Conservation (phyloP, 75 land plant genomes). For the Pseudotsuga menziesii region DNA sequence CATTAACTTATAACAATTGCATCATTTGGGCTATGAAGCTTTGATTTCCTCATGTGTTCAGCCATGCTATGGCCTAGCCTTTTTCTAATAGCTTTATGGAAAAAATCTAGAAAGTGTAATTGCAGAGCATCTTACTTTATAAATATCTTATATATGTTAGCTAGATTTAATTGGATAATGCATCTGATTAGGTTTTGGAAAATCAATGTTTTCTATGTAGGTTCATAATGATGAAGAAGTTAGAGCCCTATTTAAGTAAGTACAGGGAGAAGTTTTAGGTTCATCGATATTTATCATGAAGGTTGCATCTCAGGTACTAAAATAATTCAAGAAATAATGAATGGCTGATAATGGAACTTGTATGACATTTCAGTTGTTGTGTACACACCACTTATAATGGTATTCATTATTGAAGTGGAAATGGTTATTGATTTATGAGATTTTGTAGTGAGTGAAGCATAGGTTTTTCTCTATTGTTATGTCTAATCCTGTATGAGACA, state of each 20-base stretch:
- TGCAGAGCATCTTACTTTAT: conserved; percentile 3
- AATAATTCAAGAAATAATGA: neutral
- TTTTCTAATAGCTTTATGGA: neutral
- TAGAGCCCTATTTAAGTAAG: conserved; percentile 91
- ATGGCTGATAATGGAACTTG: neutral
- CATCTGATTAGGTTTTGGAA: neutral
- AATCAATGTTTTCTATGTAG: conserved; percentile 25
- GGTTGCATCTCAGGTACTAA: conserved; percentile 91
- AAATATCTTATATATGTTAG: neutral
- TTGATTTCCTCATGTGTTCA: neutral
- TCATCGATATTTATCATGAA: conserved; percentile 99
- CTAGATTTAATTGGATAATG: neutral
- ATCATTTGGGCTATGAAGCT: neutral
- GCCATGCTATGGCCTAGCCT: neutral
- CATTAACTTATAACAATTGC: neutral
- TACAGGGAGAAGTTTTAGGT: conserved; percentile 99
- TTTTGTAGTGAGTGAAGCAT: neutral
- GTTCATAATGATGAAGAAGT: conserved; percentile 99
- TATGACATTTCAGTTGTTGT: neutral
- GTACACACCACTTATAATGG: neutral
- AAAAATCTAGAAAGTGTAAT: neutral
- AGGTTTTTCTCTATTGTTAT: too few species aligned
- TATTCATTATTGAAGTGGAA: neutral
- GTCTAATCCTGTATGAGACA: too few species aligned
- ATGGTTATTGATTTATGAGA: neutral